Evolutionary conservation across 495 filamentous ascomycete genomes (phyloP).

Genomic region (Bathelium albidoporum): DNA sequence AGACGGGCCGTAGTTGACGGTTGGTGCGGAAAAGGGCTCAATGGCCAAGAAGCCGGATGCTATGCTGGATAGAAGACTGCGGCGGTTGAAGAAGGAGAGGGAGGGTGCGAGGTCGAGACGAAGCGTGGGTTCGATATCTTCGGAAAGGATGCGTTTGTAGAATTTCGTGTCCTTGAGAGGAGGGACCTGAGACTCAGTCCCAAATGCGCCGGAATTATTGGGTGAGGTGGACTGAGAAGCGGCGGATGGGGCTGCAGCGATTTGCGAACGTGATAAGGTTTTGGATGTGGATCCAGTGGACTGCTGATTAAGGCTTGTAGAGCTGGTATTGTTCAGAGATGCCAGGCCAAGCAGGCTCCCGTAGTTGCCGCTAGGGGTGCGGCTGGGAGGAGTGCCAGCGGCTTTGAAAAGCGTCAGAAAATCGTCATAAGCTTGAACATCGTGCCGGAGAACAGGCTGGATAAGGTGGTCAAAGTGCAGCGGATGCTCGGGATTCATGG

Average conservation of each 20-base stretch:
- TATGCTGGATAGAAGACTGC: conserved; percentile 71
- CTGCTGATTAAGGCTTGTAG: conserved; percentile 9
- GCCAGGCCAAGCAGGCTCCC: conserved; percentile 52
- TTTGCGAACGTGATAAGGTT: conserved; percentile 2
- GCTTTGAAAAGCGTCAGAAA: conserved; percentile 68
- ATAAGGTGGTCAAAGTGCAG: conserved; percentile 77
- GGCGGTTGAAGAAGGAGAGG: conserved; percentile 82
- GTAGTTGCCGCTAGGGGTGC: conserved; percentile 61
- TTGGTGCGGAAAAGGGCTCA: conserved; percentile 62
- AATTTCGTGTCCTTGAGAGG: conserved; percentile 83
- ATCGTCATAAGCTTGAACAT: conserved; percentile 70
- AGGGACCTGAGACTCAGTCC: conserved; percentile 20
- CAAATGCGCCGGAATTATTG: conserved; percentile 29
- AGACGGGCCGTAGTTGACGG: conserved; percentile 37
- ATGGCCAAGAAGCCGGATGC: conserved; percentile 80
- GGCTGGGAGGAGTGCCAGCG: conserved; percentile 50
- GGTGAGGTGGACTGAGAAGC: conserved; percentile 37
- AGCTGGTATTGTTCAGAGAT: conserved; percentile 14
- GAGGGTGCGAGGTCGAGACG: conserved; percentile 82
- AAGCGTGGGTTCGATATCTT: conserved; percentile 91
- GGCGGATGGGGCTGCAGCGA: conserved; percentile 8
- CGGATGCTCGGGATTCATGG: conserved; percentile 65
- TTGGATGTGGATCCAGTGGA: conserved; percentile 24
- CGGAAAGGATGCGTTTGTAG: conserved; percentile 75
- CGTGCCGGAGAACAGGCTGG: conserved; percentile 70